Percentiles rank a stretch among this genome's conserved stretches.
phyloP scores from a whole-genome alignment of 2,329 filamentous ascomycete genomes.

The Diplodia intermedia region DNA sequence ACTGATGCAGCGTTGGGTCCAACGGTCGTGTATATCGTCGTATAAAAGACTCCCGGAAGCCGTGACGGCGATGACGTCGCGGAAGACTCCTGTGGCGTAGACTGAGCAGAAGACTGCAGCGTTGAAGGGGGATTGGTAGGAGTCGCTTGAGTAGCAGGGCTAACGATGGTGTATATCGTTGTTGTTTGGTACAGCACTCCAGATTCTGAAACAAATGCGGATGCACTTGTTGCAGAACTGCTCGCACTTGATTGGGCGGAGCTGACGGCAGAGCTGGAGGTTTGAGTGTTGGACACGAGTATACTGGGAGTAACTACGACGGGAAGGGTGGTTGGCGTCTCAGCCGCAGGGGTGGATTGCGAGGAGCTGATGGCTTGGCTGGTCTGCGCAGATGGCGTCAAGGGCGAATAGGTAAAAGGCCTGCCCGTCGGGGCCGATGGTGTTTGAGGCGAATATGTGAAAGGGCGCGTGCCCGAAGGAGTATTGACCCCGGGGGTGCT shows the following conservation, averaged over 20 bases:
- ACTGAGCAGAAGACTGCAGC: slow-evolving; percentile 10
- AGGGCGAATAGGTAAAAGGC: slow-evolving; percentile 9
- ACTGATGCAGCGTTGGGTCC: not conserved
- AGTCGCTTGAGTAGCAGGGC: slow-evolving; percentile 16
- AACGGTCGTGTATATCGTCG: slow-evolving; percentile 45
- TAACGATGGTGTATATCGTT: slow-evolving; percentile 17
- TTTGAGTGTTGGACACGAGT: slow-evolving; percentile 12
- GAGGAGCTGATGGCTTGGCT: slow-evolving; percentile 4
- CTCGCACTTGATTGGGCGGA: slow-evolving; percentile 6
- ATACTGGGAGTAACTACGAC: slow-evolving; percentile 5
- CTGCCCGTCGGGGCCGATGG: slow-evolving; percentile 1
- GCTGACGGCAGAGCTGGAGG: not conserved
- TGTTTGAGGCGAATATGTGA: slow-evolving; percentile 23
- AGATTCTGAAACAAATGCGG: slow-evolving; percentile 8
- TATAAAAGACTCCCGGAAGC: slow-evolving; percentile 41
- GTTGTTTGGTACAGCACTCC: slow-evolving; percentile 24
- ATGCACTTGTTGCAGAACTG: not conserved
- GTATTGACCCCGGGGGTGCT: slow-evolving; percentile 1
- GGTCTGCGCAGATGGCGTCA: slow-evolving; percentile 7
- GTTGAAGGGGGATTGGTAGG: slow-evolving; percentile 1
- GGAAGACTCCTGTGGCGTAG: not conserved
- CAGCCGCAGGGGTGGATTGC: not conserved
- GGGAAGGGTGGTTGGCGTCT: slow-evolving; percentile 9
- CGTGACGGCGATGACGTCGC: slow-evolving; percentile 32
- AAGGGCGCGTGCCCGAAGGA: slow-evolving; percentile 1